Conservation (phyloP, 148 eudicot species). For the Fagopyrum esculentum region DNA sequence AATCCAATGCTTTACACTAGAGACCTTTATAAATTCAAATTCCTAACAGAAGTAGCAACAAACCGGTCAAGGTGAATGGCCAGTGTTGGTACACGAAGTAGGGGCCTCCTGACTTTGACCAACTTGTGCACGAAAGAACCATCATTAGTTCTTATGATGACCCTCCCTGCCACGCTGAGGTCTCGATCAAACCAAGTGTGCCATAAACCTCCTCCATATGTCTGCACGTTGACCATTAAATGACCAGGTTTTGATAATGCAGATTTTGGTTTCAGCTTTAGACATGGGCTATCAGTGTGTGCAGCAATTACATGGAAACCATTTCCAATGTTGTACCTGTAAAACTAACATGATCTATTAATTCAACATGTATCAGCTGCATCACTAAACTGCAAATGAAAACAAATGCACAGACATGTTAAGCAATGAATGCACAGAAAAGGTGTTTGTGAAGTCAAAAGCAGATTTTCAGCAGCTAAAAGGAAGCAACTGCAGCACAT, state of each 20-base stretch:
- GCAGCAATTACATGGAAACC: slow-evolving; percentile 97
- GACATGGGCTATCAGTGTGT: slow-evolving; percentile 95
- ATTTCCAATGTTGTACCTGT: slow-evolving; percentile 69
- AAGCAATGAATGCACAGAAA: not conserved
- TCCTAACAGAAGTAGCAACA: slow-evolving; percentile 25
- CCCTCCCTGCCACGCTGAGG: slow-evolving; percentile 88
- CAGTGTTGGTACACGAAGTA: slow-evolving; percentile 79
- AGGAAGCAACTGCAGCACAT: not conserved
- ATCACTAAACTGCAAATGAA: not conserved
- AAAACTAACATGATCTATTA: slow-evolving; percentile 22
- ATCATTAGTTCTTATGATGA: slow-evolving; percentile 64
- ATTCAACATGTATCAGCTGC: not conserved
- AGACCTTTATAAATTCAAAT: not conserved
- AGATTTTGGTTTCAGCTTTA: slow-evolving; percentile 85
- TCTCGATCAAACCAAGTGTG: slow-evolving; percentile 98
- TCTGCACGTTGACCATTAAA: slow-evolving; percentile 93
- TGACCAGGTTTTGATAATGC: slow-evolving; percentile 84
- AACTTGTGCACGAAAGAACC: slow-evolving; percentile 79
- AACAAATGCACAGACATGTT: not conserved
- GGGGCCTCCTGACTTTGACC: slow-evolving; percentile 69
- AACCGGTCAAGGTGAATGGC: slow-evolving; percentile 94
- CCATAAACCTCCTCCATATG: slow-evolving; percentile 97
- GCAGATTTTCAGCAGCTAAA: not conserved
- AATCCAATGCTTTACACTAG: not conserved
- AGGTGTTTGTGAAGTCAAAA: not conserved